phyloP scores from a whole-genome alignment of 305 asterid genomes.

The Rubia balearica region DNA sequence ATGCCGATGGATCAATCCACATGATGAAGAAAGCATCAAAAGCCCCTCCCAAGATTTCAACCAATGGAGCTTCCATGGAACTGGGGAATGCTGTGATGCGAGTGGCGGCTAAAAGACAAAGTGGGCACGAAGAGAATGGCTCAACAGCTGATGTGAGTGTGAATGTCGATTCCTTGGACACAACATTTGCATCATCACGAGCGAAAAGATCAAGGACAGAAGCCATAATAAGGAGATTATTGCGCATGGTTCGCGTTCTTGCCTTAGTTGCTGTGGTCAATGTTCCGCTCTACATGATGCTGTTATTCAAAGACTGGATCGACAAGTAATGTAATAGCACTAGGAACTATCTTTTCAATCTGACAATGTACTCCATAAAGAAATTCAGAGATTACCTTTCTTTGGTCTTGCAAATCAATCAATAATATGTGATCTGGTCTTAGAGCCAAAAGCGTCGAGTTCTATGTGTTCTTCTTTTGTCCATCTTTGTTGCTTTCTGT shows the following conservation, averaged over 20 bases:
- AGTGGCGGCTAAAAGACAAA: slow-evolving; percentile 49
- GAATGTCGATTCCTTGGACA: slow-evolving; percentile 35
- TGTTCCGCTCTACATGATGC: slow-evolving; percentile 69
- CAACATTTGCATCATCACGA: slow-evolving; percentile 22
- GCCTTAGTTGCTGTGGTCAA: slow-evolving; percentile 60
- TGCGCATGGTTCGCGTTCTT: slow-evolving; percentile 45
- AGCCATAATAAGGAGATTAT: slow-evolving; percentile 51
- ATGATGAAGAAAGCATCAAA: slow-evolving; percentile 66
- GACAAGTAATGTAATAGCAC: slow-evolving; percentile 43
- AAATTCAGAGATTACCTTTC: not conserved
- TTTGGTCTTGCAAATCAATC: not conserved
- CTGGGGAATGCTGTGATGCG: slow-evolving; percentile 81
- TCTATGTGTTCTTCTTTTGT: not conserved
- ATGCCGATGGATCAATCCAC: slow-evolving; percentile 97
- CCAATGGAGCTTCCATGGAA: slow-evolving; percentile 43
- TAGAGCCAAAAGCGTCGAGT: not conserved
- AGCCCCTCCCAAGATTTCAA: slow-evolving; percentile 27
- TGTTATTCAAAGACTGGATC: slow-evolving; percentile 90
- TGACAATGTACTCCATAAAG: not conserved
- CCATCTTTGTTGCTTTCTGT: not conserved
- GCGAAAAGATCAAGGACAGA: slow-evolving; percentile 40
- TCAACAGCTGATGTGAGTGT: slow-evolving; percentile 29
- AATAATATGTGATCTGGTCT: not conserved
- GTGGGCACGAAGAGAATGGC: slow-evolving; percentile 31
- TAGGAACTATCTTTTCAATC: not conserved